Evolutionary conservation across 805 yeast genomes (phyloP), one percentile per base, ranked within the genome.

Genomic region (Pichia kluyveri): DNA sequence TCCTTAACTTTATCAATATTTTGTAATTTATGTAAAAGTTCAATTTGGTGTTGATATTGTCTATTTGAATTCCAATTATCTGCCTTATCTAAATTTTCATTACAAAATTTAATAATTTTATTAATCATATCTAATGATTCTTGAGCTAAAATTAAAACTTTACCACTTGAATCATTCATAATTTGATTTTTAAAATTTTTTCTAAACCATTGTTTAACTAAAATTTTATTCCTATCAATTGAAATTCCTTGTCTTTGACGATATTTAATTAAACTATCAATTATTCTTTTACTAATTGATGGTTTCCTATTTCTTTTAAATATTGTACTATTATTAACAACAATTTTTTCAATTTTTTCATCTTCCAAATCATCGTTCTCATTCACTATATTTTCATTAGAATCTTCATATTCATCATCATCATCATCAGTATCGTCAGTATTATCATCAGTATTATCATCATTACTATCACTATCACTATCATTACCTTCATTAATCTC

Each of bases 91-190:
- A 91, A 70, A 44, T 89, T 89, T 42, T 86, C 90, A 60, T 86
- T 91, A 56, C 95, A 88, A 8, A 90, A 90, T 44, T 75, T 75
- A 54, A 89, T 88, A 18, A 91, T 82, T 49, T 85, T 84, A 39
- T 82, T 75, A 37, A 91, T 83, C 88, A 90, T 86, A 40, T 85
- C 93, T 43, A 91, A 68, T 0, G 96, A 83, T 63, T 93, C 99
- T 54, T 84, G 83, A 0, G 98, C 97, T 51, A 91, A 71, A 6
- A 85, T 75, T 27, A 93, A 67, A 1, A 88, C 86, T 53, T 83
- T 80, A 23, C 86, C 87, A 60, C 87, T 85, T 10, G 77, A 68
- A 53, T 72, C 69, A 34, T 68, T 53, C 48, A 58, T 42, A 8
- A 66, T 53, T 43, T 64, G 68, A 39, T 56, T 51, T 37, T 58